Conservation (phyloP, 192 early-diverging fungal genomes). For the Cetraspora pellucida region DNA sequence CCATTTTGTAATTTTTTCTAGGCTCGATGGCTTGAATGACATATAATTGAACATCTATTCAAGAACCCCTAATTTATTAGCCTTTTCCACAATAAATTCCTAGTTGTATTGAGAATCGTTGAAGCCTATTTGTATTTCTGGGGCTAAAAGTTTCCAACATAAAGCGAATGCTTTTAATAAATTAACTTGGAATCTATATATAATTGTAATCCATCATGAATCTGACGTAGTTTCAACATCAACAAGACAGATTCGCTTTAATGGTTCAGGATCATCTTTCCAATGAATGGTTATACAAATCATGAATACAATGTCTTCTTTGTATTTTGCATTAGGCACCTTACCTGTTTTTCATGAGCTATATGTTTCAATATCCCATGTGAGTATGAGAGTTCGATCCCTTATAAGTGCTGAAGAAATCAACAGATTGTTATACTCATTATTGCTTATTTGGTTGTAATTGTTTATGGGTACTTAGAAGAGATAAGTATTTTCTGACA, state of each 20-base stretch:
- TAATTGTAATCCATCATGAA: neutral
- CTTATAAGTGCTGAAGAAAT: neutral
- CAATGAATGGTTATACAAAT: constrained; percentile 16
- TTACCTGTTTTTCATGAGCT: neutral
- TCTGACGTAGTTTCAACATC: neutral
- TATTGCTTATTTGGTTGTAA: neutral
- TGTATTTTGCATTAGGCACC: neutral
- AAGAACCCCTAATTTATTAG: neutral
- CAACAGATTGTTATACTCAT: neutral
- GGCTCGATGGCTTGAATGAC: too few relatives aligned
- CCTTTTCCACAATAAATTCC: constrained; percentile 1
- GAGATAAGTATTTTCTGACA: neutral
- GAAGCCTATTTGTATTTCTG: neutral
- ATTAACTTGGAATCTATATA: constrained; percentile 7
- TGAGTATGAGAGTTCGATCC: constrained; percentile 11
- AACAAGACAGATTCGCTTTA: neutral
- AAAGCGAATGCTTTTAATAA: constrained; percentile 19
- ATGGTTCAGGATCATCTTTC: constrained; percentile 14
- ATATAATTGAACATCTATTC: too few relatives aligned
- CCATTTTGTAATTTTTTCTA: too few relatives aligned
- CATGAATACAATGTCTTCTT: constrained; percentile 11
- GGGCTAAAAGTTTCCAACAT: constrained; percentile 18
- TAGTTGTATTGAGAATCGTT: neutral
- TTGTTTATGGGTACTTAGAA: constrained; percentile 10
- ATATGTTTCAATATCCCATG: constrained; percentile 23